A percentile compares a stretch with the other conserved stretches of the same genome.
phyloP scores from a whole-genome alignment of 305 asterid species.

The Fraxinus velutina region DNA sequence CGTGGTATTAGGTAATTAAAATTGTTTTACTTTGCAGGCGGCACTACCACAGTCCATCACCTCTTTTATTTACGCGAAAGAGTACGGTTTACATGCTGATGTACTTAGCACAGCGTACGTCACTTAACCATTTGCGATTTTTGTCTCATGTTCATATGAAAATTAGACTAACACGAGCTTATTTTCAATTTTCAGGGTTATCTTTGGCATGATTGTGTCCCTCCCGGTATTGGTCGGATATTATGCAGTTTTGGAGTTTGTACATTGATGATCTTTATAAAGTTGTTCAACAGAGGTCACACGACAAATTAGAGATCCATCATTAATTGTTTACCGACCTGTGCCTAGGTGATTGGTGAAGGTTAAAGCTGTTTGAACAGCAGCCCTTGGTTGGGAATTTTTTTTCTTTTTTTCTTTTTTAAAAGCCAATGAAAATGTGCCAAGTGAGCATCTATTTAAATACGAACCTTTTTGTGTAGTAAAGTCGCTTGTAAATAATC shows the following conservation, averaged over 20 bases:
- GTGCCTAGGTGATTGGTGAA: not conserved
- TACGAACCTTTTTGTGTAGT: no score
- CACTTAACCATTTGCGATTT: not conserved
- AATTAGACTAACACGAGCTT: not conserved
- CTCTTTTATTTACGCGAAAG: slow-evolving; percentile 59
- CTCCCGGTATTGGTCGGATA: slow-evolving; percentile 48
- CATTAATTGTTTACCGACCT: not conserved
- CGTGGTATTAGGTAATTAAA: not conserved
- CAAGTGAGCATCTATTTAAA: no score
- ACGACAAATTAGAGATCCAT: not conserved
- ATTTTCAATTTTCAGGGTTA: slow-evolving; percentile 35
- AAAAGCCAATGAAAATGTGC: no score
- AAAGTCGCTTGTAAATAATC: not conserved
- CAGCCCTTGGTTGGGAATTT: no score
- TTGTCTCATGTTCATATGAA: not conserved
- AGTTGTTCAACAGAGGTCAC: not conserved
- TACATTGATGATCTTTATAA: slow-evolving; percentile 4
- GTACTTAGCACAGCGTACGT: slow-evolving; percentile 64
- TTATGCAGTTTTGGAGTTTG: slow-evolving; percentile 27
- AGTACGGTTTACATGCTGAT: slow-evolving; percentile 61
- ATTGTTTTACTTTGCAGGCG: slow-evolving; percentile 36
- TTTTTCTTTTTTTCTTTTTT: no score
- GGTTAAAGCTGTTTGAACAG: not conserved
- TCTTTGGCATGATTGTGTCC: slow-evolving; percentile 44
- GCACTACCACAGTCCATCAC: slow-evolving; percentile 66